These are phyloP conservation scores for Polyplosphaeria fusca DNA, from an alignment of 495 filamentous ascomycete species.

Conservation along the genomic window DNA sequence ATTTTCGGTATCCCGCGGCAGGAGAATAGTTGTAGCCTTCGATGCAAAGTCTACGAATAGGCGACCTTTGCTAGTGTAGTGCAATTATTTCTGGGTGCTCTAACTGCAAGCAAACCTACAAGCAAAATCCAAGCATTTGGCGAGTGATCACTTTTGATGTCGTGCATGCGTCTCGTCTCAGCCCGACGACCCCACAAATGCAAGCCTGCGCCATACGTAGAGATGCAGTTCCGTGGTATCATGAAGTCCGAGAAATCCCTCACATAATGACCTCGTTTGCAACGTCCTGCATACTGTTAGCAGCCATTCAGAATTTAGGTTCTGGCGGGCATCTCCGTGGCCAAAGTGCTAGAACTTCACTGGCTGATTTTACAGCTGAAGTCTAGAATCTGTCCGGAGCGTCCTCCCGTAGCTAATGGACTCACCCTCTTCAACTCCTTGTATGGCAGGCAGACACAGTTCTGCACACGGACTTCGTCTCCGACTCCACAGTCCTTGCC, in stretches of 20 bases:
- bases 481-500: constrained; percentile 95
- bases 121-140: neutral
- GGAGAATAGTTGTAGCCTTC: too few species aligned
- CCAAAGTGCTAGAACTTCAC: too few species aligned
- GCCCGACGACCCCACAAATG: neutral
- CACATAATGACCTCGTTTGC: constrained; percentile 97
- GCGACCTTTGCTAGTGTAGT: too few species aligned
- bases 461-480: constrained; percentile 95
- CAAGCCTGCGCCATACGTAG: neutral
- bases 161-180: constrained; percentile 3
- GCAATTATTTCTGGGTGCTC: too few species aligned
- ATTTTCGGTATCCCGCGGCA: too few species aligned
- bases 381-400: too few species aligned
- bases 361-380: too few species aligned
- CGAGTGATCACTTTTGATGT: constrained; percentile 8
- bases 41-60: too few species aligned
- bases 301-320: too few species aligned
- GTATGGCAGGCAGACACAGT: constrained; percentile 95
- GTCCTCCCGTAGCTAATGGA: too few species aligned
- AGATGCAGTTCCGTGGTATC: constrained; percentile 18
- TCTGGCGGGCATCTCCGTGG: too few species aligned
- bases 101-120: neutral
- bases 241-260: constrained; percentile 24
- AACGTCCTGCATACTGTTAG: constrained; percentile 48
- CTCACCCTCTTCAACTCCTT: constrained; percentile 97